Percentiles rank a stretch among this genome's conserved stretches.
These are phyloP conservation scores for Phyllosticta citrichinensis DNA, from an alignment of 2,329 filamentous ascomycete species.

Conservation along the genomic window DNA sequence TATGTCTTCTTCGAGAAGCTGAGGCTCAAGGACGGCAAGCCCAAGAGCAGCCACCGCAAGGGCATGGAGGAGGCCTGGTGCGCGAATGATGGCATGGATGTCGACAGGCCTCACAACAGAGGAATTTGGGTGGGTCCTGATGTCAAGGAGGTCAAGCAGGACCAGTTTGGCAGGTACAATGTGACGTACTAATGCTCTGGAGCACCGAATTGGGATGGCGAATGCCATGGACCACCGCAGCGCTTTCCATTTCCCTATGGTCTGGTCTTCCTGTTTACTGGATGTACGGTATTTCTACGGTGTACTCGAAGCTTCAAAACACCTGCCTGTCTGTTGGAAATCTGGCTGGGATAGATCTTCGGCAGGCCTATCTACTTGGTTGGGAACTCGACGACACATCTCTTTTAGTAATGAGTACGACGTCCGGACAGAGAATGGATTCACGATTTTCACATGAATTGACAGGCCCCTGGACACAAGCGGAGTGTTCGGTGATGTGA, in stretches of 20 bases:
- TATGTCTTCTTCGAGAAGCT: slow-evolving; percentile 54
- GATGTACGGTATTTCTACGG: no score
- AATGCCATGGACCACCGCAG: not conserved
- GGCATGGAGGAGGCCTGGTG: slow-evolving; percentile 38
- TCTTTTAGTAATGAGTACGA: no score
- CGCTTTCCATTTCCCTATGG: not conserved
- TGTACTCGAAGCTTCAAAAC: no score
- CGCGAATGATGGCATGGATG: not conserved
- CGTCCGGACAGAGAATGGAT: no score
- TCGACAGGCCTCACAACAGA: not conserved
- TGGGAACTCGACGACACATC: no score
- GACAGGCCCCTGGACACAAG: no score
- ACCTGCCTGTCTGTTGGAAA: no score
- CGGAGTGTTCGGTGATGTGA: no score
- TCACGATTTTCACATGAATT: no score
- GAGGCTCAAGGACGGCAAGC: slow-evolving; percentile 40
- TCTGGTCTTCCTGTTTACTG: not conserved
- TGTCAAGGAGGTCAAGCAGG: not conserved
- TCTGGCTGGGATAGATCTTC: no score
- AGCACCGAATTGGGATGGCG: not conserved
- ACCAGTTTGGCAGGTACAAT: not conserved
- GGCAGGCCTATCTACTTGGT: no score
- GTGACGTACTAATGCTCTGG: not conserved
- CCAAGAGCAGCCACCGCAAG: slow-evolving; percentile 41
- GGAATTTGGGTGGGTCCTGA: not conserved